Percentiles rank a stretch among this genome's conserved stretches.
Conservation (phyloP, 2,329 filamentous ascomycete species). For the Ramularia collo-cygni region DNA sequence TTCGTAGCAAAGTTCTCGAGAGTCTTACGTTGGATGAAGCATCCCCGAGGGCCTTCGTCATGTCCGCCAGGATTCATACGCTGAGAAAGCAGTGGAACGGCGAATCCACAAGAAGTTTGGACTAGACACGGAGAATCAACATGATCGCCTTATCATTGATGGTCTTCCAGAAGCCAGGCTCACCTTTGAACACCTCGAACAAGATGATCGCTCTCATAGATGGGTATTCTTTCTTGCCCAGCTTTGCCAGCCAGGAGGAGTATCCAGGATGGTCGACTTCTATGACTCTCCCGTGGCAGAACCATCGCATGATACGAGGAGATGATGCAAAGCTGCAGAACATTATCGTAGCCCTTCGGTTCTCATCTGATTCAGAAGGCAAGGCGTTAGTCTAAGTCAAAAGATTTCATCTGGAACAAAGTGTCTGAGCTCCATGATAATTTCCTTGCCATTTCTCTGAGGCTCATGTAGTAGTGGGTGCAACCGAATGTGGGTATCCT, state of each 20-base stretch:
- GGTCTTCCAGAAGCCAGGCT: too few species aligned
- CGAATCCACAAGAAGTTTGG: constrained; percentile 61
- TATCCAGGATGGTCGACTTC: constrained; percentile 51
- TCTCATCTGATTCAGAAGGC: too few species aligned
- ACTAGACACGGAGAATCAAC: constrained; percentile 30
- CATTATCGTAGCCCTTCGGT: too few species aligned
- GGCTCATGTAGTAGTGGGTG: too few species aligned
- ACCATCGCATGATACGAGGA: constrained; percentile 59
- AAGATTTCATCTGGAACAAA: too few species aligned
- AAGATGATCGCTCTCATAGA: constrained; percentile 56
- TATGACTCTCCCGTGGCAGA: constrained; percentile 53
- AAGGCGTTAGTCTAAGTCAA: too few species aligned
- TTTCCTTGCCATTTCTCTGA: too few species aligned
- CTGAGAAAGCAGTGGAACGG: too few species aligned
- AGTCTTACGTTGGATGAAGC: constrained; percentile 48
- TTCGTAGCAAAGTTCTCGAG: constrained; percentile 48
- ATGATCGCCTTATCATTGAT: too few species aligned
- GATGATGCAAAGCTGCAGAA: constrained; percentile 58
- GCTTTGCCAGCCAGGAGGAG: constrained; percentile 39
- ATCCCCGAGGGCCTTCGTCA: constrained; percentile 26
- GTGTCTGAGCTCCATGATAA: too few species aligned
- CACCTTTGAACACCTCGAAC: constrained; percentile 53
- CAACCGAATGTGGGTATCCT: too few species aligned
- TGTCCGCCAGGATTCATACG: too few species aligned
- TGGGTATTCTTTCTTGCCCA: constrained; percentile 30